Percentiles rank a stretch among this genome's conserved stretches.
These are phyloP conservation scores for Hypoxylon sp. DNA, from an alignment of 2,329 filamentous ascomycete species.

Conservation along the genomic window DNA sequence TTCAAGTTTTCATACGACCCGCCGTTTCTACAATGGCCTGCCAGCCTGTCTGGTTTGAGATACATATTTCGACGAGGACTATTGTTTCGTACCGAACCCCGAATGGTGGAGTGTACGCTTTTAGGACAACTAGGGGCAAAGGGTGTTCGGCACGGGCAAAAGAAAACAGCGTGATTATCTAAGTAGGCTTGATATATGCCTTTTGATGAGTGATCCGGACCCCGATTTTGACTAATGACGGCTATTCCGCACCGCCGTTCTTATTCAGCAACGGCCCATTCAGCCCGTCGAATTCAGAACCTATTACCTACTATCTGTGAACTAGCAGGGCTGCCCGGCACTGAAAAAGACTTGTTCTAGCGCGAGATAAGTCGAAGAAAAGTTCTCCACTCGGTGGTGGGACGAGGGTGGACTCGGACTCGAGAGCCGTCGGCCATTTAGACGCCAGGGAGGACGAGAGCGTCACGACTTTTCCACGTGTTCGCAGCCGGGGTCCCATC, in stretches of 20 bases:
- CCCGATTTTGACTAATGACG: too few relatives aligned
- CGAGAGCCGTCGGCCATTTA: slow-evolving; percentile 1
- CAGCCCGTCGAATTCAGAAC: slow-evolving; percentile 14
- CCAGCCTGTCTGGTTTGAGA: neutral
- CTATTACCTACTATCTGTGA: too few relatives aligned
- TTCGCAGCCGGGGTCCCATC: slow-evolving; percentile 16
- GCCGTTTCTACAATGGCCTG: neutral
- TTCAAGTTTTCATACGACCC: too few relatives aligned
- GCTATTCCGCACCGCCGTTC: too few relatives aligned
- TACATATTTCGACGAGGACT: neutral
- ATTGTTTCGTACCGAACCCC: neutral
- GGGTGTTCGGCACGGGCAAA: too few relatives aligned
- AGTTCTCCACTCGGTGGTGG: neutral
- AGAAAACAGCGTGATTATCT: too few relatives aligned
- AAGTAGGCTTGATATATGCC: too few relatives aligned
- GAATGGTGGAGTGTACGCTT: neutral
- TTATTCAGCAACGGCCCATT: too few relatives aligned
- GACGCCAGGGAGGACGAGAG: neutral
- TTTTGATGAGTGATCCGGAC: too few relatives aligned
- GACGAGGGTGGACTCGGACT: slow-evolving; percentile 4
- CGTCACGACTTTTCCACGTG: slow-evolving; percentile 33
- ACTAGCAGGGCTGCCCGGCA: too few relatives aligned
- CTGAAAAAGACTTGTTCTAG: neutral
- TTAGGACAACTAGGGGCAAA: too few relatives aligned
- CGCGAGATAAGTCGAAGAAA: neutral